phyloP scores from a whole-genome alignment of 225 moss, liverwort and hornwort genomes.

The Marchantia paleacea region DNA sequence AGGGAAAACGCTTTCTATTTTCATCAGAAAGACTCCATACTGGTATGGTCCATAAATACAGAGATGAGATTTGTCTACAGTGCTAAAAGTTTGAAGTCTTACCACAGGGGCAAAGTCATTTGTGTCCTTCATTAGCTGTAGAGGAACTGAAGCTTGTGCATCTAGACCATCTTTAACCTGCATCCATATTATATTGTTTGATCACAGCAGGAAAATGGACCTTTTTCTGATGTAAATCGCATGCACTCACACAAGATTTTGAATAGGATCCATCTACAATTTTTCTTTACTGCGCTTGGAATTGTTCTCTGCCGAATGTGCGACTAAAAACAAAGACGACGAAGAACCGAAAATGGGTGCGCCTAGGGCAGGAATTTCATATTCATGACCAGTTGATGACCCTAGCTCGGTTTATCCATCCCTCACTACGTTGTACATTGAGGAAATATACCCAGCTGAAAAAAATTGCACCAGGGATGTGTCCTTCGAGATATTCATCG shows the following conservation, averaged over 20 bases:
- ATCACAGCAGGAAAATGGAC: not conserved
- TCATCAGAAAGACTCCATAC: not conserved
- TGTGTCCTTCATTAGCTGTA: slow-evolving; percentile 23
- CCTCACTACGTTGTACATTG: not conserved
- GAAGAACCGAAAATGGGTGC: not conserved
- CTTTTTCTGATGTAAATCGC: not conserved
- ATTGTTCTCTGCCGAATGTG: not conserved
- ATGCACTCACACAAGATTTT: too few relatives aligned
- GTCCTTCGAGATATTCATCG: slow-evolving; percentile 31
- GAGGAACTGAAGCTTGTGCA: slow-evolving; percentile 12
- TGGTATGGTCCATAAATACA: not conserved
- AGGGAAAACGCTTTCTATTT: not conserved
- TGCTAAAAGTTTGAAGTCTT: not conserved
- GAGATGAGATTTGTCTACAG: not conserved
- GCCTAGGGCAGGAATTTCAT: not conserved
- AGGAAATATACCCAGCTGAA: slow-evolving; percentile 27
- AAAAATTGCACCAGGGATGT: slow-evolving; percentile 30
- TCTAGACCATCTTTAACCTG: slow-evolving; percentile 16
- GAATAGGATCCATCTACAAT: too few relatives aligned
- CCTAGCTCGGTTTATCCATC: not conserved
- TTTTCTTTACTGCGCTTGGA: not conserved
- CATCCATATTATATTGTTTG: not conserved
- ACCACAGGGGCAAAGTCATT: slow-evolving; percentile 24
- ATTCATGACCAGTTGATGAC: not conserved
- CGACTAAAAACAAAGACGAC: not conserved